These are phyloP conservation scores for Clausena lansium DNA, from an alignment of 345 rosid genomes.

Conservation along the genomic window DNA sequence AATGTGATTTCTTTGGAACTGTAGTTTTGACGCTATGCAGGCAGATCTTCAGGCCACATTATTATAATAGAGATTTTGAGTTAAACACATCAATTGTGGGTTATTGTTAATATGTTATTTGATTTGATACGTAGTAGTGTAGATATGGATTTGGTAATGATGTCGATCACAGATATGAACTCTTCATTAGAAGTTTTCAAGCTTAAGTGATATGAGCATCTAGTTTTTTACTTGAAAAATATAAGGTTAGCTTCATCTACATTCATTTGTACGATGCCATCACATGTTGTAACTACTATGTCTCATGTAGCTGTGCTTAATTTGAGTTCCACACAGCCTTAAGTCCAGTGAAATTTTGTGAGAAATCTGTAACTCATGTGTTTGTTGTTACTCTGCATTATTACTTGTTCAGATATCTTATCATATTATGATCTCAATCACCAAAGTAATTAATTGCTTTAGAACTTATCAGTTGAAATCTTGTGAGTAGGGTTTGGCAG, in stretches of 20 bases:
- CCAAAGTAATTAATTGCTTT: background rate
- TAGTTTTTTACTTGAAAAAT: background rate
- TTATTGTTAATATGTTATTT: background rate
- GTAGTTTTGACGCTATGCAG: background rate
- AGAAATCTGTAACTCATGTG: background rate
- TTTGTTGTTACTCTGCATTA: background rate
- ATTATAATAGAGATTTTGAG: background rate
- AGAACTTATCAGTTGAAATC: constrained; percentile 14
- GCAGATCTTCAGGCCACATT: background rate
- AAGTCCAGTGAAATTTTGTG: background rate
- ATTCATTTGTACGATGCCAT: background rate
- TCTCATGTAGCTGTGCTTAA: background rate
- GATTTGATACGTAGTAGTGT: background rate
- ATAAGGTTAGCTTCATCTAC: background rate
- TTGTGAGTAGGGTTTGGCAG: constrained; percentile 74
- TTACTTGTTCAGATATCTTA: background rate
- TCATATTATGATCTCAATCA: background rate
- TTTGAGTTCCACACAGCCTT: background rate
- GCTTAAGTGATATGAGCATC: background rate
- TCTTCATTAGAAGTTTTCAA: background rate
- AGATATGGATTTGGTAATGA: background rate
- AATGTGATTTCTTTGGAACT: background rate
- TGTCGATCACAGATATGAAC: background rate
- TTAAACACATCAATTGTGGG: background rate
- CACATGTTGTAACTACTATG: background rate